phyloP scores from a whole-genome alignment of 805 yeast species.

The Ogataea thermomethanolica region DNA sequence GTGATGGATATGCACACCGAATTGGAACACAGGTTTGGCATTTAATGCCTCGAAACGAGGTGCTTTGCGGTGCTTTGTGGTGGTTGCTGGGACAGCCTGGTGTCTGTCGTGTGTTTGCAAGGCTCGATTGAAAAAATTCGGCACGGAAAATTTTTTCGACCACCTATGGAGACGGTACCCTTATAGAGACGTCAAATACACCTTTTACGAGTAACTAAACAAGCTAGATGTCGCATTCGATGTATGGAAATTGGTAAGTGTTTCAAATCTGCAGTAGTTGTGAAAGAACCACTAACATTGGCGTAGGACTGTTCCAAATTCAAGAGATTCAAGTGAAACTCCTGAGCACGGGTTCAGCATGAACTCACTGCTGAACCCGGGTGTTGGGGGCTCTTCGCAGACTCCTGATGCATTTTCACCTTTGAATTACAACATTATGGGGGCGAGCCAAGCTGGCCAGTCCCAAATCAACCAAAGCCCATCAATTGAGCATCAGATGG shows the following conservation, averaged over 20 bases:
- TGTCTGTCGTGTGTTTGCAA: conserved; percentile 12
- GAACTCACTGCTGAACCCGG: conserved; percentile 1
- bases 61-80: background rate
- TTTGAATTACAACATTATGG: background rate
- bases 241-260: conserved; percentile 12
- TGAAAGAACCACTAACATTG: conserved; percentile 1
- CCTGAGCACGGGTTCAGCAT: conserved; percentile 3
- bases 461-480: background rate
- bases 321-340: conserved; percentile 1
- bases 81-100: background rate
- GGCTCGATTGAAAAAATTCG: conserved; percentile 4
- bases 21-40: conserved; percentile 62
- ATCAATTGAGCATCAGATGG: conserved; percentile 5
- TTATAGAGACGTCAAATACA: conserved; percentile 3
- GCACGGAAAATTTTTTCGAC: conserved; percentile 9
- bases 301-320: conserved; percentile 6
- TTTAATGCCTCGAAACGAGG: conserved; percentile 25
- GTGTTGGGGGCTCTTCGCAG: background rate
- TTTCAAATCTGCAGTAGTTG: background rate
- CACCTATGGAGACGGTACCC: conserved; percentile 8
- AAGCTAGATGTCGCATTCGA: conserved; percentile 8
- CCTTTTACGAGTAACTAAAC: conserved; percentile 6
- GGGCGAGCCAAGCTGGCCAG: background rate
- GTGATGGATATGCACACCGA: conserved; percentile 64
- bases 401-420: conserved; percentile 2